Percentiles rank a stretch among this genome's conserved stretches.
These are phyloP conservation scores for Trichoderma citrinoviride DNA, from an alignment of 2,329 filamentous ascomycete species.

Conservation along the genomic window DNA sequence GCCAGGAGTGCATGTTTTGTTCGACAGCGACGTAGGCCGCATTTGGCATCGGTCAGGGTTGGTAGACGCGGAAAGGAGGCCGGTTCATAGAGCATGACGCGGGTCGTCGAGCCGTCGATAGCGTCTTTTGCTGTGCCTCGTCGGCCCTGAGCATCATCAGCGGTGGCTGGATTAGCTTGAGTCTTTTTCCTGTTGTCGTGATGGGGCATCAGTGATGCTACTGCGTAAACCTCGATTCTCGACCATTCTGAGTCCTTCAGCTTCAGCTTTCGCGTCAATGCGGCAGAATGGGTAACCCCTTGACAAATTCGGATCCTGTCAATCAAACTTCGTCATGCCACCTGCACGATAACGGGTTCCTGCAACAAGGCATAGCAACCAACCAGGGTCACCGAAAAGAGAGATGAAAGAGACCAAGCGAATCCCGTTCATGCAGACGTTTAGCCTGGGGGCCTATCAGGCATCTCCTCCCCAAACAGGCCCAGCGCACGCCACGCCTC, in stretches of 20 bases:
- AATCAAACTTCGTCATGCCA: constrained; percentile 4
- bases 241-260: background rate
- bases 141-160: constrained; percentile 9
- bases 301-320: background rate
- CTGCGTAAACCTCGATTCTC: too few relatives aligned
- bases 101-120: constrained; percentile 13
- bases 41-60: background rate
- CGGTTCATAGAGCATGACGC: background rate
- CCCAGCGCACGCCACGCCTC: constrained; percentile 4
- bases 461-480: background rate
- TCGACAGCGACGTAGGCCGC: background rate
- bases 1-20: constrained; percentile 2
- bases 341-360: background rate
- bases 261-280: background rate
- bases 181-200: background rate
- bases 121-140: constrained; percentile 1
- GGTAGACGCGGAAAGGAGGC: constrained; percentile 6
- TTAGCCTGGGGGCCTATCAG: background rate
- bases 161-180: constrained; percentile 6
- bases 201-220: background rate
- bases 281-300: background rate
- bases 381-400: background rate
- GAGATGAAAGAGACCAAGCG: background rate
- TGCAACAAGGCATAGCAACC: background rate
- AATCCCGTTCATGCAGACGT: constrained; percentile 5